These are phyloP conservation scores for Metschnikowia bowlesiae DNA, from an alignment of 805 yeast species.

Conservation along the genomic window DNA sequence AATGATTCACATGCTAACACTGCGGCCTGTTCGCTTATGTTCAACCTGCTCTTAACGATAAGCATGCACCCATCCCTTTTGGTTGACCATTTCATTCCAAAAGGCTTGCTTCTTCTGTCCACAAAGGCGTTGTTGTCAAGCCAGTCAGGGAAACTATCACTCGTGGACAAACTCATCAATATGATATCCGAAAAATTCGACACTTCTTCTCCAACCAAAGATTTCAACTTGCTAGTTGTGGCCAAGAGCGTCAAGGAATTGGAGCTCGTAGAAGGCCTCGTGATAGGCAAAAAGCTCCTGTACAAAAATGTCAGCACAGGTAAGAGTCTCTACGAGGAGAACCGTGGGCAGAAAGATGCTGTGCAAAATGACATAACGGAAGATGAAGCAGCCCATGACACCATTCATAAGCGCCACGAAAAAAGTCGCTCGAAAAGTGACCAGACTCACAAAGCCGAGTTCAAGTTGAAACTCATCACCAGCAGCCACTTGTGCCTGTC, in stretches of 20 bases:
- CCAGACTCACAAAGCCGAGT: constrained; percentile 5
- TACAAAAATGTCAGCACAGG: constrained; percentile 67
- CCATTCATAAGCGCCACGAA: constrained; percentile 5
- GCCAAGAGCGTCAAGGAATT: constrained; percentile 64
- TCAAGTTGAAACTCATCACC: constrained; percentile 14
- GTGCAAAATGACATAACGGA: constrained; percentile 10
- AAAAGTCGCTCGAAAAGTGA: background rate
- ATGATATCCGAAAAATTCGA: constrained; percentile 22
- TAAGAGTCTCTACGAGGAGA: constrained; percentile 44
- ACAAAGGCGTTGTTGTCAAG: constrained; percentile 50
- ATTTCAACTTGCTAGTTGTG: constrained; percentile 37
- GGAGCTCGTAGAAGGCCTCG: constrained; percentile 72
- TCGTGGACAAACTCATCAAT: constrained; percentile 49
- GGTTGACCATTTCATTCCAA: constrained; percentile 76
- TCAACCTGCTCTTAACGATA: constrained; percentile 45
- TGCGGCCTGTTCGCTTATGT: constrained; percentile 31
- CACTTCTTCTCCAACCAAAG: constrained; percentile 1
- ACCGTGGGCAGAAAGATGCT: background rate
- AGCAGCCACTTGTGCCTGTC: constrained; percentile 14
- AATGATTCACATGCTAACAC: background rate
- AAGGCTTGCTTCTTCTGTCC: constrained; percentile 61
- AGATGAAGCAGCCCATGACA: constrained; percentile 10
- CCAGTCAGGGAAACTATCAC: constrained; percentile 57
- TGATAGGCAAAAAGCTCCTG: constrained; percentile 65
- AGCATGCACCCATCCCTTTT: constrained; percentile 65